These are phyloP conservation scores for Juglanconis sp. DNA, from an alignment of 2,329 filamentous ascomycete species.

Conservation along the genomic window DNA sequence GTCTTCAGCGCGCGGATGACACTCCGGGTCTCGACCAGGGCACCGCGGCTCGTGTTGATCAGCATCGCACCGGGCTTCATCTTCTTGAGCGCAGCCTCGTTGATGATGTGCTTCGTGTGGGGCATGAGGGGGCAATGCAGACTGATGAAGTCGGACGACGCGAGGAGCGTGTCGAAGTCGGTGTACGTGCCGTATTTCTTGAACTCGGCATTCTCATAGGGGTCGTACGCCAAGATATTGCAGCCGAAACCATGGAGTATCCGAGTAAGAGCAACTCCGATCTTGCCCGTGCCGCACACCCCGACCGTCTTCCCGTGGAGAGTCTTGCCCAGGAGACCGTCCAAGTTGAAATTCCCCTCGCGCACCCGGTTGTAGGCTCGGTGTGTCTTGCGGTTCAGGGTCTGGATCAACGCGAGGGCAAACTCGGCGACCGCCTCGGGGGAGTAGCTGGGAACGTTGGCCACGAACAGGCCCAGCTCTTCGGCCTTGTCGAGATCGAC, in stretches of 20 bases:
- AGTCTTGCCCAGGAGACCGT: slow-evolving; percentile 60
- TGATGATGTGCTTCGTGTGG: slow-evolving; percentile 59
- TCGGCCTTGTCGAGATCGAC: slow-evolving; percentile 58
- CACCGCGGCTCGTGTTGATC: slow-evolving; percentile 67
- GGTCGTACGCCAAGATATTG: slow-evolving; percentile 58
- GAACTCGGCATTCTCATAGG: slow-evolving; percentile 49
- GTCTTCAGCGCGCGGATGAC: slow-evolving; percentile 60
- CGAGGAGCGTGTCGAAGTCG: slow-evolving; percentile 52
- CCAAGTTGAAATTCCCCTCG: slow-evolving; percentile 65
- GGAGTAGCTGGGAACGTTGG: slow-evolving; percentile 66
- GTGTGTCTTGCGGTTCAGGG: slow-evolving; percentile 65
- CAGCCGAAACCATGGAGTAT: slow-evolving; percentile 67
- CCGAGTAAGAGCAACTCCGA: slow-evolving; percentile 58
- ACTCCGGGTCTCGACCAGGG: slow-evolving; percentile 57
- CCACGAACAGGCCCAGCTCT: slow-evolving; percentile 55
- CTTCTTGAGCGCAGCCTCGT: slow-evolving; percentile 45
- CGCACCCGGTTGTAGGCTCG: slow-evolving; percentile 66
- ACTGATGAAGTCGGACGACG: slow-evolving; percentile 57
- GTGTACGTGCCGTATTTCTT: slow-evolving; percentile 48
- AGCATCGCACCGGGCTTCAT: slow-evolving; percentile 61
- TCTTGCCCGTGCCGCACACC: slow-evolving; percentile 62
- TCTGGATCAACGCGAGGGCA: slow-evolving; percentile 64
- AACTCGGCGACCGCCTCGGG: slow-evolving; percentile 70
- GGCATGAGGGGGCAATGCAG: slow-evolving; percentile 65
- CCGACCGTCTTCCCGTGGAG: slow-evolving; percentile 65